Percentiles rank a stretch among this genome's conserved stretches.
These are phyloP conservation scores for Zygnema circumcarinatum DNA, from an alignment of 139 green algal species.

Conservation along the genomic window DNA sequence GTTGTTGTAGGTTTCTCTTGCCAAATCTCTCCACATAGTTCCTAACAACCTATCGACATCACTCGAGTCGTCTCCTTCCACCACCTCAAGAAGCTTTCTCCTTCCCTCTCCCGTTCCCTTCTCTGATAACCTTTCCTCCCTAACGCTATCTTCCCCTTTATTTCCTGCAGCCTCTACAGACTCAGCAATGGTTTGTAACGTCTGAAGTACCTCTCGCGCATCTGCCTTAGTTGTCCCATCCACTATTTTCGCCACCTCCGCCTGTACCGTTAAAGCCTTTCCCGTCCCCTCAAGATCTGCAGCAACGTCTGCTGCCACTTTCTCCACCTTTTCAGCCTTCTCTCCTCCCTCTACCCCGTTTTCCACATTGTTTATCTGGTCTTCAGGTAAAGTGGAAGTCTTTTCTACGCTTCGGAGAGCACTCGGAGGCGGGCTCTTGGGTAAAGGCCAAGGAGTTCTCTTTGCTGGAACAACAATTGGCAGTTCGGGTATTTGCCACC, in stretches of 20 bases:
- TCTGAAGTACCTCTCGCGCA: neutral
- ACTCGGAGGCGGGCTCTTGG: no score
- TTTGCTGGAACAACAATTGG: constrained; percentile 26
- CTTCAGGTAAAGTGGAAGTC: no score
- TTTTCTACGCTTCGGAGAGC: no score
- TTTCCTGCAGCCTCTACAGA: neutral
- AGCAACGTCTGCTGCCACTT: neutral
- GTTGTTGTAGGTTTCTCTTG: no score
- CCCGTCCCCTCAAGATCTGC: neutral
- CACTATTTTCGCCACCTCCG: neutral
- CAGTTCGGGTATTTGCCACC: constrained; percentile 11
- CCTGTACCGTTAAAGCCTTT: neutral
- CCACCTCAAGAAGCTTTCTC: neutral
- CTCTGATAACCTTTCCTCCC: neutral
- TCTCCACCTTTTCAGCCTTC: neutral
- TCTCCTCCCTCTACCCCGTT: neutral
- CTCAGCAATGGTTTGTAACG: neutral
- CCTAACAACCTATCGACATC: no score
- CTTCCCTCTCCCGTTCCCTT: neutral
- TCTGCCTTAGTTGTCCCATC: neutral
- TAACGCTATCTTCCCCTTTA: neutral
- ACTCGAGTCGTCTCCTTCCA: neutral
- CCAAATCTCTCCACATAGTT: no score
- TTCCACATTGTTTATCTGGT: neutral
- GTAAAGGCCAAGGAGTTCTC: constrained; percentile 35